Evolutionary conservation across 176 grass and related monocot genomes (phyloP), one percentile per base, ranked within the genome.

Genomic region (Carex parvula): DNA sequence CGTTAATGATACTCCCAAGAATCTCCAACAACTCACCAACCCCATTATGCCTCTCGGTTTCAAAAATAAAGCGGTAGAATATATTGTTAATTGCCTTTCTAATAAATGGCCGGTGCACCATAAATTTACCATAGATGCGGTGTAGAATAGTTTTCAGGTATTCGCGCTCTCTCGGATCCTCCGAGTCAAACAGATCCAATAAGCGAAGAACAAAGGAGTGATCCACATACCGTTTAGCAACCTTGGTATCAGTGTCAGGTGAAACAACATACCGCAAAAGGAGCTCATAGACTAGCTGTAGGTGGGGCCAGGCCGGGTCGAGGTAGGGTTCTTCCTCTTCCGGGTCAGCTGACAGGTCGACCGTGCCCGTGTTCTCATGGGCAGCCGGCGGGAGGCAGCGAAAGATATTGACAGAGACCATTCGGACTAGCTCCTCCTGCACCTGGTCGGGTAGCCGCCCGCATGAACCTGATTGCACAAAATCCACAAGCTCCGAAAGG

Each of bases 1-100:
- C 94, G n/a, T 97, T 97, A 60, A 97, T 97, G 41, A 97, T 97
- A 85, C 94, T 97, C 42, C 94, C 94, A 0, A 97, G 94, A 16
- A 97, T 93, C 87, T 97, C 94, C 20, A 97, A 80, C 14, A 97
- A 82, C 78, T 97, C 94, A 37, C 91, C 91, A 8, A 97, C 62
- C 54, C 94, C 94, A 41, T 90, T 91, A 79, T 97, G 91, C 57
- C 89, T 91, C 70, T 97, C 87, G 0, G 94, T 97, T 87, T 97
- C 94, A 15, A 97, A 97, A 66, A 97, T 97, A 86, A 97, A 97
- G 5, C 91, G 85, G 46, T 97, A 97, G 81, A 97, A 97, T 3
- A 97, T 90, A 48, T 97, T 97, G 44, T 97, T 97, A 79, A 97
- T 97, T 11, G 89, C 91, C 81, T 93, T 97, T 66, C 94, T 87